These are phyloP conservation scores for Mycena maculata DNA, from an alignment of 768 basidiomycete species.

Conservation along the genomic window DNA sequence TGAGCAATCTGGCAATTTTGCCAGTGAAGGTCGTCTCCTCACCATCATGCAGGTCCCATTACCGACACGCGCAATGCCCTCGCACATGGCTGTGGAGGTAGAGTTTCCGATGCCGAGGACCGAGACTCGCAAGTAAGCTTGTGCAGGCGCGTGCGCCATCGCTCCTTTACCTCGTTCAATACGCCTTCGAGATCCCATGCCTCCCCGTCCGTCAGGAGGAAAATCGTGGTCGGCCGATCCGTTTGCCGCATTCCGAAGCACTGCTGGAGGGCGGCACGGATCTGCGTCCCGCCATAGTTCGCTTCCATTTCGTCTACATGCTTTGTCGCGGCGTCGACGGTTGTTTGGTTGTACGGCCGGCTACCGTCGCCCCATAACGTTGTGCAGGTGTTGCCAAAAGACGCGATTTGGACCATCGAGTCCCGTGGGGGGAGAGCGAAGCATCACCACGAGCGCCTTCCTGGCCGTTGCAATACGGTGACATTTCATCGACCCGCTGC, in stretches of 20 bases:
- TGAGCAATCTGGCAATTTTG: conserved; percentile 55
- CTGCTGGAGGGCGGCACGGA: conserved; percentile 44
- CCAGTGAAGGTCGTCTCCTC: conserved; percentile 47
- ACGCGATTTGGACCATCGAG: conserved; percentile 56
- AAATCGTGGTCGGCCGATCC: conserved; percentile 52
- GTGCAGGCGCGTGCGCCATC: conserved; percentile 35
- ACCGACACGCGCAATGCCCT: conserved; percentile 54
- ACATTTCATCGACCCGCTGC: conserved; percentile 54
- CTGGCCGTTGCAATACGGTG: conserved; percentile 49
- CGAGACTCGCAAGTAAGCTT: conserved; percentile 53
- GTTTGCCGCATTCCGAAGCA: conserved; percentile 44
- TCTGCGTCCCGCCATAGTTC: conserved; percentile 55
- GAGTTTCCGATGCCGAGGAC: conserved; percentile 57
- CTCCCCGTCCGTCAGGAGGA: conserved; percentile 60
- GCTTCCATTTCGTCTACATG: conserved; percentile 46
- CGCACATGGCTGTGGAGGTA: conserved; percentile 54
- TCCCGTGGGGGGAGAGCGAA: conserved; percentile 50
- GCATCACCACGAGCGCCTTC: conserved; percentile 51
- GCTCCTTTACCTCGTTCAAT: conserved; percentile 10
- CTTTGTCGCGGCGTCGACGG: conserved; percentile 44
- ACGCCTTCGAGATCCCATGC: conserved; percentile 33
- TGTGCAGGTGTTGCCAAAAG: conserved; percentile 45
- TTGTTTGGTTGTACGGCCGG: conserved; percentile 35
- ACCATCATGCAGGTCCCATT: conserved; percentile 55
- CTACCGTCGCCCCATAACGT: conserved; percentile 47